phyloP scores from a whole-genome alignment of 179 eudicot genomes.

The Heliamphora pulchella region DNA sequence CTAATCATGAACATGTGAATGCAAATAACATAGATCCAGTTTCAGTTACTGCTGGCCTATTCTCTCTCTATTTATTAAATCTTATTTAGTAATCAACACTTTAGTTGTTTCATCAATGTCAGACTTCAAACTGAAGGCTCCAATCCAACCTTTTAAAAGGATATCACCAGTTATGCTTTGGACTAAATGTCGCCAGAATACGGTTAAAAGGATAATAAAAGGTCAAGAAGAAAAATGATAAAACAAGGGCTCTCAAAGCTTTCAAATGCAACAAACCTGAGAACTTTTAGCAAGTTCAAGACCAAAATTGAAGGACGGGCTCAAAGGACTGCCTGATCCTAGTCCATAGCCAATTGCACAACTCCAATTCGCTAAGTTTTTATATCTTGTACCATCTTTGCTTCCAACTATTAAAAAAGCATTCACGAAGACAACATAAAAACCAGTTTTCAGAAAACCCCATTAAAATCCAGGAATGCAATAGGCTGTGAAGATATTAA shows the following conservation, averaged over 20 bases:
- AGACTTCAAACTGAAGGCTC: background rate
- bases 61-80: background rate
- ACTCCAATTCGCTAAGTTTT: conserved; percentile 74
- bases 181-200: background rate
- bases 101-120: background rate
- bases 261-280: conserved; percentile 45
- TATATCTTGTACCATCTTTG: conserved; percentile 40
- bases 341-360: conserved; percentile 83
- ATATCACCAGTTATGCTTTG: background rate
- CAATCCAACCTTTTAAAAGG: background rate
- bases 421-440: conserved; percentile 12
- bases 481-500: background rate
- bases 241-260: conserved; percentile 1
- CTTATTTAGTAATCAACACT: background rate
- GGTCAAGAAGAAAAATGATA: conserved; percentile 2
- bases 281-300: conserved; percentile 78
- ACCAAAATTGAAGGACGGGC: conserved; percentile 92
- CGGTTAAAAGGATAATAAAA: background rate
- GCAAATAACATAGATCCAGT: background rate
- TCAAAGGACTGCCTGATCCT: conserved; percentile 78
- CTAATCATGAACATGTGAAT: background rate
- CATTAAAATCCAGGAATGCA: background rate
- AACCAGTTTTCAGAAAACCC: background rate
- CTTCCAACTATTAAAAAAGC: conserved; percentile 42
- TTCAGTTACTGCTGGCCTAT: background rate